phyloP scores from a whole-genome alignment of 148 eudicot genomes.

The Rhododendron vialii region DNA sequence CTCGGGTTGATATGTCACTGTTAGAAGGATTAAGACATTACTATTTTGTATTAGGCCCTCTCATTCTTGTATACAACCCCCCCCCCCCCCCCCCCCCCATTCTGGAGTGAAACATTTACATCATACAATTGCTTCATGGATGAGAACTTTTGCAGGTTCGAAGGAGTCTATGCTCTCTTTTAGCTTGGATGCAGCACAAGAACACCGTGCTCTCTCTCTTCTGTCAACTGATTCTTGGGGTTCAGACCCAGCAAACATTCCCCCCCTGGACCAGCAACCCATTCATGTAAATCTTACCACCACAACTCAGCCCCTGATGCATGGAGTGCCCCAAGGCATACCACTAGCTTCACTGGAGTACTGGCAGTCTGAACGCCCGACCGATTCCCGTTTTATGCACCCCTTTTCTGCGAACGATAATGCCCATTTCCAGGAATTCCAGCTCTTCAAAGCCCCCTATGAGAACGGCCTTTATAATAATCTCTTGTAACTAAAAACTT shows the following conservation, averaged over 20 bases:
- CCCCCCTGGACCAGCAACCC: conserved; percentile 30
- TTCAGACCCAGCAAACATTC: conserved; percentile 26
- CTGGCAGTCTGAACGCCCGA: conserved; percentile 42
- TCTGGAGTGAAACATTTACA: not conserved
- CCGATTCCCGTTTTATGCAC: conserved; percentile 9
- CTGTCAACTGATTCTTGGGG: conserved; percentile 80
- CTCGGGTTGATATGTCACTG: not conserved
- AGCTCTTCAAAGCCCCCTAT: conserved; percentile 51
- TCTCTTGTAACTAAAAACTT: conserved; percentile 21
- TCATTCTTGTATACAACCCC: not conserved
- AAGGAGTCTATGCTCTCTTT: conserved; percentile 31
- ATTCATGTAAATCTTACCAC: conserved; percentile 17
- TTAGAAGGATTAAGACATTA: not conserved
- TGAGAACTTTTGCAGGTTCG: conserved; percentile 34
- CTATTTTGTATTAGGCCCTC: not conserved
- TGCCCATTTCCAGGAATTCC: conserved; percentile 36
- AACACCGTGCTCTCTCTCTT: conserved; percentile 93
- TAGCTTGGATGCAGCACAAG: conserved; percentile 50
- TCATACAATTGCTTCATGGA: not conserved
- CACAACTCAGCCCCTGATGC: conserved; percentile 30
- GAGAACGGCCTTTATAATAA: conserved; percentile 43
- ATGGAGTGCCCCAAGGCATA: conserved; percentile 25
- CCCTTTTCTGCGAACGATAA: conserved; percentile 19
- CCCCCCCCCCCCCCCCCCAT: too few species aligned
- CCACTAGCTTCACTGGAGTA: conserved; percentile 34